Evolutionary conservation across 2,329 filamentous ascomycete genomes (phyloP).

Genomic region (Coniochaeta sp.): DNA sequence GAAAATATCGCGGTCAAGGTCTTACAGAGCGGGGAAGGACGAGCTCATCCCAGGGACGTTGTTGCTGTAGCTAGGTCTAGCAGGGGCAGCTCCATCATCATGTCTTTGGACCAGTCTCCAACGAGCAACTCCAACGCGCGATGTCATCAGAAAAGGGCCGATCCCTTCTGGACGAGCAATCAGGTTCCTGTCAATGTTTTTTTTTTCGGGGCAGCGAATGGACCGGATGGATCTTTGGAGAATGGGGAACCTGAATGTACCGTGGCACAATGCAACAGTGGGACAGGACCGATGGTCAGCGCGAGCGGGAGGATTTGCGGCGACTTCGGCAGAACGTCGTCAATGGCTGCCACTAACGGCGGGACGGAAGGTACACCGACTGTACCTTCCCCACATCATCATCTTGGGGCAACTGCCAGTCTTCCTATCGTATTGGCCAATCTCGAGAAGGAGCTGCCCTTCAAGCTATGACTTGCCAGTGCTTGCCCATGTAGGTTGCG

Average conservation of each 20-base stretch:
- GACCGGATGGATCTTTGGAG: not conserved
- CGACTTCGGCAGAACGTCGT: not conserved
- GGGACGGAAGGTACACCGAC: not conserved
- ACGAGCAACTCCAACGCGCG: not conserved
- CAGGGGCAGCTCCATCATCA: not conserved
- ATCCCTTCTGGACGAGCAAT: constrained; percentile 1
- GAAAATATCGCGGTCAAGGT: not conserved
- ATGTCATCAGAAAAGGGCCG: constrained; percentile 6
- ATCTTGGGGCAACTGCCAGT: not conserved
- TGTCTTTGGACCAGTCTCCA: not conserved
- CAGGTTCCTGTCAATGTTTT: not conserved
- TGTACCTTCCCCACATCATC: not conserved
- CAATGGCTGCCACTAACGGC: not conserved
- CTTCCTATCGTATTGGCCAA: not conserved
- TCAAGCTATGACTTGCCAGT: not conserved
- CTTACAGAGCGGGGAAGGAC: not conserved
- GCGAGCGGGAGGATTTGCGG: not conserved
- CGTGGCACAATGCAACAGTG: not conserved
- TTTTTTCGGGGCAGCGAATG: not conserved
- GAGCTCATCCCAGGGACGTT: not conserved
- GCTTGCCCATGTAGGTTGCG: too few species aligned
- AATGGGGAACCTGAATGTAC: not conserved
- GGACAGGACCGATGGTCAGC: not conserved
- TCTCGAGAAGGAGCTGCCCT: not conserved
- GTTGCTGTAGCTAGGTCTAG: not conserved